These are phyloP conservation scores for Torulaspora franciscae DNA, from an alignment of 805 yeast genomes.

Conservation along the genomic window DNA sequence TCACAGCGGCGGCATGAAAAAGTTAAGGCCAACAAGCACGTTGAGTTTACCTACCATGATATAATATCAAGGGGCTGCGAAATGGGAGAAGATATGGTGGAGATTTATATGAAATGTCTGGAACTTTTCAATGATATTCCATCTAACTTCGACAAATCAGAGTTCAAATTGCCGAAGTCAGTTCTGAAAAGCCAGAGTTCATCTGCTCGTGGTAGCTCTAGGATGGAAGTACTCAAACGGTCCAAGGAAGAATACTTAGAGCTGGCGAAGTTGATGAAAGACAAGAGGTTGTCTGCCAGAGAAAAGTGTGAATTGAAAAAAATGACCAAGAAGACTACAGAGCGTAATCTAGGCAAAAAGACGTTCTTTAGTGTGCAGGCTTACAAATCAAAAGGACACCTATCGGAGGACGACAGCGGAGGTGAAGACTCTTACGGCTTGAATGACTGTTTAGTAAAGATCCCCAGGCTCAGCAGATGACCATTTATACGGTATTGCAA, in stretches of 20 bases:
- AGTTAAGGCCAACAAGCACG: conserved; percentile 15
- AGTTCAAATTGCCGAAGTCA: conserved; percentile 26
- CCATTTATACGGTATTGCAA: not conserved
- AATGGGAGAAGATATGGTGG: conserved; percentile 31
- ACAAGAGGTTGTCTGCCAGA: conserved; percentile 15
- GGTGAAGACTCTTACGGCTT: conserved; percentile 9
- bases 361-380: conserved; percentile 24
- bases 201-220: conserved; percentile 7
- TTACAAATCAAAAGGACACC: not conserved
- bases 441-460: conserved; percentile 19
- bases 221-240: conserved; percentile 4
- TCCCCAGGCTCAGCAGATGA: conserved; percentile 11
- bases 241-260: conserved; percentile 17
- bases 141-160: conserved; percentile 16
- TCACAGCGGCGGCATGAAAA: conserved; percentile 10
- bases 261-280: conserved; percentile 19
- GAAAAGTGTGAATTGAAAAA: conserved; percentile 17
- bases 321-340: conserved; percentile 11
- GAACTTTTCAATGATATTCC: conserved; percentile 33
- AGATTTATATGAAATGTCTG: conserved; percentile 32
- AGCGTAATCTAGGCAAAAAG: conserved; percentile 17
- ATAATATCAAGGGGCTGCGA: conserved; percentile 29
- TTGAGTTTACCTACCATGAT: conserved; percentile 27
- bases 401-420: not conserved
- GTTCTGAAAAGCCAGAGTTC: conserved; percentile 22